phyloP scores from a whole-genome alignment of 768 basidiomycete genomes.

The Pleurotus sapidus region DNA sequence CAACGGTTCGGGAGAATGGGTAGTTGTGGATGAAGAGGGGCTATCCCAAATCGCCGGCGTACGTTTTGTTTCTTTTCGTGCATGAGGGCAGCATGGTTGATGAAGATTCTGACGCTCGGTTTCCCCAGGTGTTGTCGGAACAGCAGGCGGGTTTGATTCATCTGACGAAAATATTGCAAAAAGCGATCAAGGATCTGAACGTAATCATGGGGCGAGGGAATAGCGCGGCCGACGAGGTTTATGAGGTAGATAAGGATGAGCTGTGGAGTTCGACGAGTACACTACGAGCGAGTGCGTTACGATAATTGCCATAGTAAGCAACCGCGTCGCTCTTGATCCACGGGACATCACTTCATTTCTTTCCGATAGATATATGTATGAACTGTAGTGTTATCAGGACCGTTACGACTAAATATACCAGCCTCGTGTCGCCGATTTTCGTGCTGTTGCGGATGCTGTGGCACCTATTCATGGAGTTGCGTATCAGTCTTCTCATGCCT shows the following conservation, averaged over 20 bases:
- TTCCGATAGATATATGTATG: too few species aligned
- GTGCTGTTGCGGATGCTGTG: not conserved
- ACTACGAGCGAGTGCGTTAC: constrained; percentile 32
- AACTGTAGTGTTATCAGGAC: too few species aligned
- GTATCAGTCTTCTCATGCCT: not conserved
- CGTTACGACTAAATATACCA: too few species aligned
- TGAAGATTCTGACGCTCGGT: not conserved
- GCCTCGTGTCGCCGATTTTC: too few species aligned
- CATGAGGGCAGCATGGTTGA: too few species aligned
- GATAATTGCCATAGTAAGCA: constrained; percentile 18
- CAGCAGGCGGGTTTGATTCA: constrained; percentile 82
- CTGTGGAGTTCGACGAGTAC: constrained; percentile 34
- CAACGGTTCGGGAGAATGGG: constrained; percentile 54
- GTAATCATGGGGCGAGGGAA: constrained; percentile 56
- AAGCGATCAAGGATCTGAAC: constrained; percentile 59
- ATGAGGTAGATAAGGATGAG: constrained; percentile 19
- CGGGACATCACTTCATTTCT: not conserved
- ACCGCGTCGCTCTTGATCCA: not conserved
- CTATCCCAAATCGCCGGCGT: constrained; percentile 75
- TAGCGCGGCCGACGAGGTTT: constrained; percentile 15
- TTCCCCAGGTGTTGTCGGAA: constrained; percentile 61
- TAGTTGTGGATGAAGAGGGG: constrained; percentile 86
- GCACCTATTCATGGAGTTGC: not conserved
- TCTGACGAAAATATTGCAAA: constrained; percentile 71
- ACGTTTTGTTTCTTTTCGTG: constrained; percentile 5